These are phyloP conservation scores for Podospora sp. DNA, from an alignment of 495 filamentous ascomycete genomes.

Conservation along the genomic window DNA sequence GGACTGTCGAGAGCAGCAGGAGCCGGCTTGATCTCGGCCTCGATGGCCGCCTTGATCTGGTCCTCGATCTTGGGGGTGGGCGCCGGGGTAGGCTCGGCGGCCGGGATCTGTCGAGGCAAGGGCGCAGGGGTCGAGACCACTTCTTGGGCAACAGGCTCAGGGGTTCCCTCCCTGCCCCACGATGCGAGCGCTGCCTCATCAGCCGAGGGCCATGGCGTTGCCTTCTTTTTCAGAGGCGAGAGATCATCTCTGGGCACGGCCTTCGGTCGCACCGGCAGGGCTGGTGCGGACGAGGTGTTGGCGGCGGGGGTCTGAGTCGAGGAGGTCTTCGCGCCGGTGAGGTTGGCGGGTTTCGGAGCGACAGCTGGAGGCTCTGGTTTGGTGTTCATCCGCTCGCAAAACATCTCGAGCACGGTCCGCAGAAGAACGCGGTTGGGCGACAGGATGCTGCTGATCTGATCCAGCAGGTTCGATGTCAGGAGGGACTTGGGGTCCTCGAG, in stretches of 20 bases:
- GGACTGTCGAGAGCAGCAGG: background rate
- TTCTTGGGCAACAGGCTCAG: conserved; percentile 17
- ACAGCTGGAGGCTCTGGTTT: conserved; percentile 14
- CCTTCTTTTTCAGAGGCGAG: conserved; percentile 21
- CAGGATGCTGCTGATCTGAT: conserved; percentile 39
- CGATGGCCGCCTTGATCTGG: conserved; percentile 14
- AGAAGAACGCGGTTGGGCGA: conserved; percentile 38
- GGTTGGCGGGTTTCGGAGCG: conserved; percentile 24
- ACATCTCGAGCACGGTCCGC: conserved; percentile 39
- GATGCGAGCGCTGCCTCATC: conserved; percentile 20
- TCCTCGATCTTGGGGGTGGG: background rate
- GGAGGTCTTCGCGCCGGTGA: conserved; percentile 23
- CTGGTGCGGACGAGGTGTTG: conserved; percentile 19
- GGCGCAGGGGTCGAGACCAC: background rate
- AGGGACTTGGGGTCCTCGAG: conserved; percentile 35
- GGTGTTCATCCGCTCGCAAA: conserved; percentile 32
- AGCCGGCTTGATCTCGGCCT: conserved; percentile 20
- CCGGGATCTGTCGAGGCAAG: background rate
- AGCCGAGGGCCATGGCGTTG: conserved; percentile 26
- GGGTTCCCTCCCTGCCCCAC: conserved; percentile 4
- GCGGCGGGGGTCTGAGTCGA: conserved; percentile 23
- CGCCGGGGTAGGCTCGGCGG: background rate
- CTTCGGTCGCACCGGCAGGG: conserved; percentile 33
- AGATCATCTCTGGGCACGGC: conserved; percentile 25
- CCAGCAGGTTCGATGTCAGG: conserved; percentile 33